A percentile compares a stretch with the other conserved stretches of the same genome.
phyloP scores from a whole-genome alignment of 169 alveolate genomes.

The Neospora caninum region DNA sequence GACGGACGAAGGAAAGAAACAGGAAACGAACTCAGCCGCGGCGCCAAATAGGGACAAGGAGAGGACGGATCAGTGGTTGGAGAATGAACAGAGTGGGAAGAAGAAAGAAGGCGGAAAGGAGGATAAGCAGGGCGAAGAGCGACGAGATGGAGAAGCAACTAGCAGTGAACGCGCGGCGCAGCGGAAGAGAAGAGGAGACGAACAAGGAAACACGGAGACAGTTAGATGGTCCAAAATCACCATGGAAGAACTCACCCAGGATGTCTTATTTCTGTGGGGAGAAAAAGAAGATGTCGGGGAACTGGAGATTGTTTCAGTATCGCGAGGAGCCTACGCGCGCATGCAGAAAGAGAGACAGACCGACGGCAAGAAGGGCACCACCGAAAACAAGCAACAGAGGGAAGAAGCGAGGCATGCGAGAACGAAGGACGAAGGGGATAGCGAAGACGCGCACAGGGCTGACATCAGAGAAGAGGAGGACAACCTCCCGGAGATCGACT shows the following conservation, averaged over 20 bases:
- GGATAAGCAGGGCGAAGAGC: background rate
- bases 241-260: background rate
- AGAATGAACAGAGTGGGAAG: background rate
- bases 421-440: background rate
- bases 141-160: too few species aligned
- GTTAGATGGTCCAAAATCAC: background rate
- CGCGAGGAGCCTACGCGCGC: background rate
- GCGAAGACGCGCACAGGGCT: background rate
- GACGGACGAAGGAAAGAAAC: background rate
- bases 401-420: too few species aligned
- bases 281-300: background rate
- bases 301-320: background rate
- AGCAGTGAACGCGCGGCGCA: too few species aligned
- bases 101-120: background rate
- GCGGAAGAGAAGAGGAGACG: background rate
- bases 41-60: background rate
- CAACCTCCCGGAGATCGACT: background rate
- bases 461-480: background rate
- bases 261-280: background rate
- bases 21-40: background rate
- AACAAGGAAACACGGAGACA: background rate
- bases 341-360: background rate
- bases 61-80: background rate
- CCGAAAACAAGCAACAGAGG: too few species aligned
- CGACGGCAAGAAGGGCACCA: background rate